Evolutionary conservation across 805 yeast genomes (phyloP).

Genomic region (Kregervanrija fluxuum): DNA sequence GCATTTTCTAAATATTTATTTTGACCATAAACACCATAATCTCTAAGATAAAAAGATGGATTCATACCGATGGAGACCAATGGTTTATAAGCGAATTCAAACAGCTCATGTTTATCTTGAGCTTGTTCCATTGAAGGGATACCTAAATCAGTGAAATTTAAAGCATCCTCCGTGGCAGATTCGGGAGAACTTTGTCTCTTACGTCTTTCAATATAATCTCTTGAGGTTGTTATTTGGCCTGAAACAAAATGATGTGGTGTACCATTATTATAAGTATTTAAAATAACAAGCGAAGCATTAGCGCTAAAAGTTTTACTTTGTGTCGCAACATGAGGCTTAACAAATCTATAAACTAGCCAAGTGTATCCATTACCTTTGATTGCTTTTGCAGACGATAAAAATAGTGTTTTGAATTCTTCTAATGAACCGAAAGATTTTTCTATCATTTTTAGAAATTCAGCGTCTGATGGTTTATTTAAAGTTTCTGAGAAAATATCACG

Average conservation of each 20-base stretch:
- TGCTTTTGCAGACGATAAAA: conserved; percentile 60
- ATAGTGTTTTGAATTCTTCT: conserved; percentile 63
- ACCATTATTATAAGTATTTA: conserved; percentile 88
- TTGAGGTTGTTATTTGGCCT: conserved; percentile 41
- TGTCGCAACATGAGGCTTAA: conserved; percentile 21
- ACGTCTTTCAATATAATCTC: conserved; percentile 22
- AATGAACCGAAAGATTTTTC: conserved; percentile 65
- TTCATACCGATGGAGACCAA: conserved; percentile 66
- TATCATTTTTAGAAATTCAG: conserved; percentile 39
- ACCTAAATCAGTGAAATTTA: conserved; percentile 9
- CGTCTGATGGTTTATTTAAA: conserved; percentile 14
- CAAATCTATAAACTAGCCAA: conserved; percentile 69
- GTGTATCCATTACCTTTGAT: conserved; percentile 87
- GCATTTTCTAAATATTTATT: conserved; percentile 62
- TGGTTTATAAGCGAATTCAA: conserved; percentile 41
- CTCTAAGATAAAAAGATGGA: conserved; percentile 61
- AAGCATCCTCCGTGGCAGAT: conserved; percentile 9
- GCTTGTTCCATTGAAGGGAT: conserved; percentile 35
- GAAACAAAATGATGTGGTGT: conserved; percentile 60
- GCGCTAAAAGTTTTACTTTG: conserved; percentile 15
- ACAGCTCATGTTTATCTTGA: conserved; percentile 33
- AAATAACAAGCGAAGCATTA: conserved; percentile 47
- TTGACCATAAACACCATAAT: conserved; percentile 77
- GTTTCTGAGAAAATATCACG: conserved; percentile 25
- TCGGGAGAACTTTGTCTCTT: not conserved